A percentile compares a stretch with the other conserved stretches of the same genome.
These are phyloP conservation scores for Cyclostephanos invisitatus DNA, from an alignment of 108 stramenopile genomes.

Conservation along the genomic window DNA sequence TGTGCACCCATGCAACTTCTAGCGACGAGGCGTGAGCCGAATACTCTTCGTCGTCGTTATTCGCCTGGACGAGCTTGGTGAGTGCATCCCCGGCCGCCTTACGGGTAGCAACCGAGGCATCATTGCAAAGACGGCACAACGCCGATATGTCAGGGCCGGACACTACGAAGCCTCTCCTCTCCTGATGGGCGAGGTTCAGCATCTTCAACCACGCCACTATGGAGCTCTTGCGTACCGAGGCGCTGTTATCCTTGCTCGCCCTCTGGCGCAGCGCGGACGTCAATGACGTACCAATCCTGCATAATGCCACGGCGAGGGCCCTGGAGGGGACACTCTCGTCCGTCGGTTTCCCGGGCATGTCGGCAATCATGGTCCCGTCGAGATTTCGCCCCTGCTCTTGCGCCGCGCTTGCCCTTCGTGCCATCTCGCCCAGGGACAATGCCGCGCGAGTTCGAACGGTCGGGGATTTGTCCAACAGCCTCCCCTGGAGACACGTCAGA, in stretches of 20 bases:
- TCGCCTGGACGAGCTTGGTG: slow-evolving; percentile 56
- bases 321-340: slow-evolving; percentile 18
- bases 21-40: slow-evolving; percentile 41
- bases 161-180: slow-evolving; percentile 30
- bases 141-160: slow-evolving; percentile 60
- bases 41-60: slow-evolving; percentile 23
- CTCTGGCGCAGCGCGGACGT: slow-evolving; percentile 54
- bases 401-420: slow-evolving; percentile 25
- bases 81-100: slow-evolving; percentile 77
- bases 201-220: slow-evolving; percentile 63
- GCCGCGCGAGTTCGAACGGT: slow-evolving; percentile 77
- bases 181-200: slow-evolving; percentile 40
- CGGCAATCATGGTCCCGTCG: slow-evolving; percentile 21
- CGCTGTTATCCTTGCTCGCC: slow-evolving; percentile 66
- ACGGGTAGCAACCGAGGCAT: slow-evolving; percentile 65
- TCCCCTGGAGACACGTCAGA: slow-evolving; percentile 59
- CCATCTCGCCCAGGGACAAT: slow-evolving; percentile 51
- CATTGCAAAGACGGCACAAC: slow-evolving; percentile 66
- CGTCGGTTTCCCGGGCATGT: slow-evolving; percentile 1
- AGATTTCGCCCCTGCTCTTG: slow-evolving; percentile 15
- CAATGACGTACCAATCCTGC: slow-evolving; percentile 42
- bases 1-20: slow-evolving; percentile 71
- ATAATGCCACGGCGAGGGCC: slow-evolving; percentile 43
- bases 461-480: slow-evolving; percentile 71
- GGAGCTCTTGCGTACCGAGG: slow-evolving; percentile 68